phyloP scores from a whole-genome alignment of 108 stramenopile genomes.

The Conticribra weissflogii region DNA sequence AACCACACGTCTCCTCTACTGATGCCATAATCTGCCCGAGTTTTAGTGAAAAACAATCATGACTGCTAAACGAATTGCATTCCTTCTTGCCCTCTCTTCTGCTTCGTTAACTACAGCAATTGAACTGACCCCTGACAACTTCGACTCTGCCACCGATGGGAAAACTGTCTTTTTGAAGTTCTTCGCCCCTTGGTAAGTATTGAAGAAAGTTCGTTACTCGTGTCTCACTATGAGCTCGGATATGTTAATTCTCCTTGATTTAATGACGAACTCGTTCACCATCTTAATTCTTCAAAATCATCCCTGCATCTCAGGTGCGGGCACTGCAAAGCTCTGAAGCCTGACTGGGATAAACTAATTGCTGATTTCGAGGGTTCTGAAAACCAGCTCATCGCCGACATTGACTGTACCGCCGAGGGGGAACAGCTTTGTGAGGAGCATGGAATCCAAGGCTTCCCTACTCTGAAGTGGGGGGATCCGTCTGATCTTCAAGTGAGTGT shows the following conservation, averaged over 20 bases:
- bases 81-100: constrained; percentile 38
- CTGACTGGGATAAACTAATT: constrained; percentile 81
- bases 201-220: neutral
- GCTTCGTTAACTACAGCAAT: constrained; percentile 33
- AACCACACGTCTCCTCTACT: too few relatives aligned
- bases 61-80: constrained; percentile 5
- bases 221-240: neutral
- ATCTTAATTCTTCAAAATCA: neutral
- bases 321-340: constrained; percentile 76
- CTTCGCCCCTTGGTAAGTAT: constrained; percentile 70
- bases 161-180: constrained; percentile 86
- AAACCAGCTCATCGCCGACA: constrained; percentile 57
- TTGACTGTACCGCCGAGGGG: constrained; percentile 84
- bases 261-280: neutral
- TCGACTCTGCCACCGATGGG: constrained; percentile 54
- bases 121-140: constrained; percentile 67
- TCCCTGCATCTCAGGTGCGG: constrained; percentile 60
- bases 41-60: too few relatives aligned
- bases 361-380: constrained; percentile 53
- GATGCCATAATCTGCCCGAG: too few relatives aligned
- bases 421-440: constrained; percentile 70
- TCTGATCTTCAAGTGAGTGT: constrained; percentile 53
- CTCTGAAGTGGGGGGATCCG: constrained; percentile 81
- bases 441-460: constrained; percentile 84
- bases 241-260: neutral